Evolutionary conservation across 1,139 yeast species (phyloP).

Genomic region (Pichia sp.): DNA sequence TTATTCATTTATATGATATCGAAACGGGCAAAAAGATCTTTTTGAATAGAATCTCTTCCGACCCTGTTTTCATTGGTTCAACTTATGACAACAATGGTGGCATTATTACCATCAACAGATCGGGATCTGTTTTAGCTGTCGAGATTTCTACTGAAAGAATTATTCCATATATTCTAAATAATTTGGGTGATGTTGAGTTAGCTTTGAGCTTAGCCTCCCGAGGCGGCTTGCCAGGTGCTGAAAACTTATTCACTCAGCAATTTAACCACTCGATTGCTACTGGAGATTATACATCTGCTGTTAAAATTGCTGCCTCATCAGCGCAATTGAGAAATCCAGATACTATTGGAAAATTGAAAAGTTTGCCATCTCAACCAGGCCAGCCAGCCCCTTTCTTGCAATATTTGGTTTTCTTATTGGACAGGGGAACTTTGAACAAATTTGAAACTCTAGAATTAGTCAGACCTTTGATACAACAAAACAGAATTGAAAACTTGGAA

Average conservation of each 20-base stretch:
- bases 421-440: conserved; percentile 87
- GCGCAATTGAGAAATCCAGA: conserved; percentile 92
- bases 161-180: conserved; percentile 83
- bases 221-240: conserved; percentile 97
- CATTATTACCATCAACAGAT: conserved; percentile 85
- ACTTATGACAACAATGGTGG: conserved; percentile 70
- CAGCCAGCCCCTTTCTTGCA: conserved; percentile 91
- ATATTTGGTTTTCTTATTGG: conserved; percentile 86
- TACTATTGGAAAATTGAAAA: conserved; percentile 87
- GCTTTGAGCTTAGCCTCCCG: conserved; percentile 89
- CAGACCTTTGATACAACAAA: conserved; percentile 92
- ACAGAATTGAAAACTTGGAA: conserved; percentile 87
- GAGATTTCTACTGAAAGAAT: conserved; percentile 80
- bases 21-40: conserved; percentile 90
- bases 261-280: conserved; percentile 76
- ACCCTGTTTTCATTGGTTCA: conserved; percentile 89
- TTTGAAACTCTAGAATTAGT: conserved; percentile 94
- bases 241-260: conserved; percentile 82
- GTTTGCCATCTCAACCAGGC: conserved; percentile 92
- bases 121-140: conserved; percentile 92
- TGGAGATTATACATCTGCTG: conserved; percentile 90
- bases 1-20: conserved; percentile 90
- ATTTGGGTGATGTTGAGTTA: conserved; percentile 76
- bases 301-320: conserved; percentile 94
- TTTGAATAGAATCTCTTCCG: conserved; percentile 94